Evolutionary conservation across 495 filamentous ascomycete species (phyloP).

Genomic region (Penicillium roqueforti): DNA sequence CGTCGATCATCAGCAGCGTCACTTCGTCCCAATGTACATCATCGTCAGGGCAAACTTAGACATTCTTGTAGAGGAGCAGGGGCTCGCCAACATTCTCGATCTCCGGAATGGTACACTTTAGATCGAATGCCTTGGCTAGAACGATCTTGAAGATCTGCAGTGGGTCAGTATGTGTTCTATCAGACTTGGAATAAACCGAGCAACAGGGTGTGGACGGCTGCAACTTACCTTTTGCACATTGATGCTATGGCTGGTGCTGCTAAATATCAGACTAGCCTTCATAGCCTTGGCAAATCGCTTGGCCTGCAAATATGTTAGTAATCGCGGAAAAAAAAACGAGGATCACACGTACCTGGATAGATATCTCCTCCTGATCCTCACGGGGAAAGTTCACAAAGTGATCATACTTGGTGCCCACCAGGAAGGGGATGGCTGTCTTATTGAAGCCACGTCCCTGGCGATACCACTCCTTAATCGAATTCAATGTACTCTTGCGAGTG

Average conservation of each 20-base stretch:
- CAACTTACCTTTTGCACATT: slow-evolving; percentile 91
- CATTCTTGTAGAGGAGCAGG: slow-evolving; percentile 86
- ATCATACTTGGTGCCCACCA: slow-evolving; percentile 97
- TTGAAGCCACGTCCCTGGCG: slow-evolving; percentile 96
- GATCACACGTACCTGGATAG: slow-evolving; percentile 67
- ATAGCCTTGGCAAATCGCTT: slow-evolving; percentile 96
- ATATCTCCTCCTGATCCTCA: slow-evolving; percentile 97
- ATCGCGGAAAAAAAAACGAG: neutral
- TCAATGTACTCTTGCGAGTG: slow-evolving; percentile 94
- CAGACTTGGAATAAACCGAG: neutral
- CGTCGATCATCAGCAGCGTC: slow-evolving; percentile 37
- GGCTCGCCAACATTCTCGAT: slow-evolving; percentile 97
- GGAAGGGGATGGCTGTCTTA: slow-evolving; percentile 96
- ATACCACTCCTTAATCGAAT: slow-evolving; percentile 99
- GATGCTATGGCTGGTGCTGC: slow-evolving; percentile 97
- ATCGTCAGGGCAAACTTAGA: slow-evolving; percentile 42
- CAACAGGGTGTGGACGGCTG: neutral
- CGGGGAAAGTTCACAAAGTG: slow-evolving; percentile 97
- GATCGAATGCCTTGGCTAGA: slow-evolving; percentile 94
- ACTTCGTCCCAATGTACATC: slow-evolving; percentile 41
- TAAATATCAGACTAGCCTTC: slow-evolving; percentile 95
- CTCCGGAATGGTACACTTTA: slow-evolving; percentile 98
- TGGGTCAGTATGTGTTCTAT: slow-evolving; percentile 17
- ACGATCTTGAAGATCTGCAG: slow-evolving; percentile 98
- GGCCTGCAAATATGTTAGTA: slow-evolving; percentile 52